These are phyloP conservation scores for Epichloe glyceriae DNA, from an alignment of 2,329 filamentous ascomycete species.

Conservation along the genomic window DNA sequence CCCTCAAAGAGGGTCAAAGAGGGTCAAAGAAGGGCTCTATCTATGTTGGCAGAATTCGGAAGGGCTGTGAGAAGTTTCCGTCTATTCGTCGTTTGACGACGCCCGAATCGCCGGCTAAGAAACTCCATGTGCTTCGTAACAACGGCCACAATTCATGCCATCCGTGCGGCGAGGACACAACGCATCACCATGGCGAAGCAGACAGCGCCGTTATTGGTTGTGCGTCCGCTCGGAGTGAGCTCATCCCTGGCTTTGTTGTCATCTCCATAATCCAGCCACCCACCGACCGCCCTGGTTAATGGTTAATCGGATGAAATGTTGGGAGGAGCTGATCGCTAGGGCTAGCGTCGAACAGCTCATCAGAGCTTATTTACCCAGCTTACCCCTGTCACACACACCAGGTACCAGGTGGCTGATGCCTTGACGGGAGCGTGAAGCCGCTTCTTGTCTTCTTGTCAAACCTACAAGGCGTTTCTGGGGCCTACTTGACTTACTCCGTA, in stretches of 20 bases:
- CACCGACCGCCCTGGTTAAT: background rate
- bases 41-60: no score
- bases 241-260: background rate
- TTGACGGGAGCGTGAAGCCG: no score
- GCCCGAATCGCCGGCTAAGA: no score
- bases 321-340: background rate
- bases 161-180: background rate
- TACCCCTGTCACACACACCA: background rate
- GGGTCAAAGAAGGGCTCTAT: no score
- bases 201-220: background rate
- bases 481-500: no score
- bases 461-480: no score
- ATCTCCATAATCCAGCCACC: background rate
- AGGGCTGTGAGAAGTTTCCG: no score
- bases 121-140: no score
- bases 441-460: no score
- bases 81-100: no score
- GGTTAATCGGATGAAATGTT: background rate
- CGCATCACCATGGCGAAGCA: background rate
- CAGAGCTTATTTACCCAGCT: background rate
- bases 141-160: no score
- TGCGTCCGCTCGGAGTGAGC: background rate
- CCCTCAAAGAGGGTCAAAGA: no score
- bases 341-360: conserved; percentile 2
- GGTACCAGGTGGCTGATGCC: background rate